These are phyloP conservation scores for Astrocystis sublimbata DNA, from an alignment of 495 filamentous ascomycete genomes.

Conservation along the genomic window DNA sequence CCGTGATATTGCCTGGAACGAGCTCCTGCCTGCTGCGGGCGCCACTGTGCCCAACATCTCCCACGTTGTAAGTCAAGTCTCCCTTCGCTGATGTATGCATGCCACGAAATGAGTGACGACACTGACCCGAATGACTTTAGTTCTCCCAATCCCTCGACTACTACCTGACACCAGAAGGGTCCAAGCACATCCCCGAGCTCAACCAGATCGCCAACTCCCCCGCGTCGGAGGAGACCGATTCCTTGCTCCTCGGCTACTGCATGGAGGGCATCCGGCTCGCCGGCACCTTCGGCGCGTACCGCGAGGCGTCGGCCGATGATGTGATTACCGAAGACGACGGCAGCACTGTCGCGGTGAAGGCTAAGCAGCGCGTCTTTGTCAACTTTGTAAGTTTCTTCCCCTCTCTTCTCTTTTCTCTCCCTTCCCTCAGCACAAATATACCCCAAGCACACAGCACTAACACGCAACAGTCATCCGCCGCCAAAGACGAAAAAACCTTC, in stretches of 20 bases:
- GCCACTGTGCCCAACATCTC: slow-evolving; percentile 66
- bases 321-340: slow-evolving; percentile 54
- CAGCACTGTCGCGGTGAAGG: slow-evolving; percentile 41
- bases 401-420: not conserved
- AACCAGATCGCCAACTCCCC: slow-evolving; percentile 50
- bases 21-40: slow-evolving; percentile 55
- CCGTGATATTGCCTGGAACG: slow-evolving; percentile 72
- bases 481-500: slow-evolving; percentile 63
- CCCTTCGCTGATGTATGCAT: not conserved
- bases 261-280: slow-evolving; percentile 55
- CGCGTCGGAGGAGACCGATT: slow-evolving; percentile 34
- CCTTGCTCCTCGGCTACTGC: slow-evolving; percentile 51
- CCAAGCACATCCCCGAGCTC: slow-evolving; percentile 59
- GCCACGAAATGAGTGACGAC: too few relatives aligned
- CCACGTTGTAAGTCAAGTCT: slow-evolving; percentile 50
- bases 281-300: slow-evolving; percentile 52
- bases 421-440: slow-evolving; percentile 14
- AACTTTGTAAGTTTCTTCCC: slow-evolving; percentile 52
- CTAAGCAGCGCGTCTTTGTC: slow-evolving; percentile 48
- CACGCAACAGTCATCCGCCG: slow-evolving; percentile 55
- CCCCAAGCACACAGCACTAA: slow-evolving; percentile 53
- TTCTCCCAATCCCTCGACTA: slow-evolving; percentile 78
- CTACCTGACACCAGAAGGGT: slow-evolving; percentile 62
- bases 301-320: slow-evolving; percentile 47
- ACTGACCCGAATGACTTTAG: slow-evolving; percentile 24